Evolutionary conservation across 108 stramenopile species (phyloP), one percentile per base, ranked within the genome.

Genomic region (Pseudonitzschia pungens): DNA sequence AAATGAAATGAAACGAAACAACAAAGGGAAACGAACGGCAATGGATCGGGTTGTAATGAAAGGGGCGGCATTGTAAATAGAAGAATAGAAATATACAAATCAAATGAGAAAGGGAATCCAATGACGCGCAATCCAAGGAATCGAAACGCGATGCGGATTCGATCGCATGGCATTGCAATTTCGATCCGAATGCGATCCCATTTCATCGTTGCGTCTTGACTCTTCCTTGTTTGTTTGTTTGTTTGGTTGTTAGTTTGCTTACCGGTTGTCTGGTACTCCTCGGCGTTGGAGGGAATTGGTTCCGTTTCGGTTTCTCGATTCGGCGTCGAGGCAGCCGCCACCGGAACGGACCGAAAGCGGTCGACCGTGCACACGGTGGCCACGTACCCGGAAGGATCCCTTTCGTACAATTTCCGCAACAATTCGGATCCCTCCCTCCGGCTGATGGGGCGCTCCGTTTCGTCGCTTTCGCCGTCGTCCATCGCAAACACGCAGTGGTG

Each of bases 201-300:
- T n/a, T n/a, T n/a, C n/a, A n/a, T n/a, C n/a, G n/a, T n/a, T n/a
- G n/a, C n/a, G n/a, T n/a, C n/a, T n/a, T n/a, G n/a, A n/a, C n/a
- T n/a, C n/a, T n/a, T n/a, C n/a, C n/a, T n/a, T n/a, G n/a, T n/a
- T n/a, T n/a, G n/a, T n/a, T n/a, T n/a, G n/a, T n/a, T n/a, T n/a
- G 6, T 36, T 36, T 36, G 4, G 36, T 6, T 36, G 2, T 6
- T 2, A 2, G 2, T 36, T 36, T 6, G 36, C 36, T 36, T 54
- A 54, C 53, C 53, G 24, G 53, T 54, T 15, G 53, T 54, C 15
- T 54, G n/a, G 53, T 54, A 54, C 0, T 54, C 53, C n/a, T 54
- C 22, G n/a, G 0, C 36, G 50, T n/a, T 51, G n/a, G 4, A 8
- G 50, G 36, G 4, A n/a, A 51, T 51, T 51, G 50, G 3, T 51